Base-by-base conservation (phyloP, 139 green algal genomes). In the Trebouxia sp. region DNA sequence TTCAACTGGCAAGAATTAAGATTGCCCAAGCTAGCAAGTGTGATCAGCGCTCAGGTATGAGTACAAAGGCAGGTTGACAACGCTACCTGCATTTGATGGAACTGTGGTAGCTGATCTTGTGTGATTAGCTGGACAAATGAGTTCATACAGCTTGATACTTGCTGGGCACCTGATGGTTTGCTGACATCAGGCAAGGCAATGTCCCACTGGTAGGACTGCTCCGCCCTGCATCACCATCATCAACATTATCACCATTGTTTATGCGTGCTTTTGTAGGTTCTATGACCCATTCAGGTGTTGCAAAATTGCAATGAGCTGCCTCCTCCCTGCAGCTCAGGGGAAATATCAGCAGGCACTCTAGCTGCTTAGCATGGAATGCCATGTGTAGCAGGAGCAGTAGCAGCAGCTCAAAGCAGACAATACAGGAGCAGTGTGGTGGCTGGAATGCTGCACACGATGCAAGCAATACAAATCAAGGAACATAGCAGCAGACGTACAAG, bases 61-160 rank as follows among this genome's bases (percentile, higher is more conserved):
- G n/a, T n/a, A n/a, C n/a, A n/a, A n/a, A n/a, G n/a, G 14, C 12
- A 15, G 38, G 30, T 26, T 30, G 65, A 10, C 26, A 4, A 15
- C 5, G 11, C 10, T 51, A 90, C 90, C 89, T 93, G 88, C 10
- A 97, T 85, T 12, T 78, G 43, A 24, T 56, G 47, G 78, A 97
- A 95, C 82, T 96, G 91, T 1, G 92, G 93, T 56, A 97, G 85
- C 12, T 89, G 82, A 15, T 94, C 90, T 6, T 88, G 86, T 4
- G 90, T 94, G 28, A 97, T 80, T 6, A 89, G 66, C 47, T 83
- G 85, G 48, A 97, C 92, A 78, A 96, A 94, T 12, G 70, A 72
- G 10, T 89, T 83, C 87, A 96, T 85, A 26, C 69, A 77, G 24
- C 24, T 56, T 26, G 38, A 9, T 15, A 53, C 26, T 26, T 56